Conservation (phyloP, 345 rosid genomes). For the Linum trigynum region DNA sequence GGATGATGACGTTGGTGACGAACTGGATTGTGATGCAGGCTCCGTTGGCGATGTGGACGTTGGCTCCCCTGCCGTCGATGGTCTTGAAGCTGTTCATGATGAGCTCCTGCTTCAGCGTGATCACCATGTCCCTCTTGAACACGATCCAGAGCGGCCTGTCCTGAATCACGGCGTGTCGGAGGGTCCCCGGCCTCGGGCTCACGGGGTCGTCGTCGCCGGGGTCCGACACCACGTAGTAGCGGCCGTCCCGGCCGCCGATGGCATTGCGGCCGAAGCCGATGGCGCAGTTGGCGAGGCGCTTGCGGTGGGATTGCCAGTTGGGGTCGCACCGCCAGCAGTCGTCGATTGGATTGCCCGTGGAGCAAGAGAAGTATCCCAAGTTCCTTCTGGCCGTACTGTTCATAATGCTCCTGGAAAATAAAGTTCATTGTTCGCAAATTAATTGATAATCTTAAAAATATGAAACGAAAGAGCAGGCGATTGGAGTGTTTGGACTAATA, state of each 20-base stretch:
- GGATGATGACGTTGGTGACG: conserved; percentile 2
- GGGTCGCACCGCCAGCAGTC: conserved; percentile 4
- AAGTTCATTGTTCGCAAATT: no score
- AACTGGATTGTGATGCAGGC: conserved; percentile 5
- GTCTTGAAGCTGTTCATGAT: conserved; percentile 7
- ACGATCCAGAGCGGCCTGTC: neutral
- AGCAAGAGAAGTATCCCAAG: conserved; percentile 2
- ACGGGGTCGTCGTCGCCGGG: neutral
- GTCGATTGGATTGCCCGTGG: conserved; percentile 2
- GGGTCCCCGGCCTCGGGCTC: neutral
- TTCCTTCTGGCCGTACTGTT: conserved; percentile 4
- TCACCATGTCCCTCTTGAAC: conserved; percentile 8
- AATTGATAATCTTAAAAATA: no score
- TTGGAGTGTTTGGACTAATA: no score
- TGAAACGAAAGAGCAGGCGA: no score
- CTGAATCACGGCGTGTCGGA: conserved; percentile 2
- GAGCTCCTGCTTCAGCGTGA: conserved; percentile 2
- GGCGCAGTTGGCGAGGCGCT: conserved; percentile 4
- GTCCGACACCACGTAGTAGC: neutral
- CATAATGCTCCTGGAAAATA: neutral
- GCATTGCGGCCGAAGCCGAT: conserved; percentile 3
- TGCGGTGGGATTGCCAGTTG: neutral
- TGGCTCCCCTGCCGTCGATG: neutral
- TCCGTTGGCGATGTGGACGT: neutral
- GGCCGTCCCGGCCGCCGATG: neutral